phyloP scores from a whole-genome alignment of 2,329 filamentous ascomycete species.

The Aspergillus neotritici region DNA sequence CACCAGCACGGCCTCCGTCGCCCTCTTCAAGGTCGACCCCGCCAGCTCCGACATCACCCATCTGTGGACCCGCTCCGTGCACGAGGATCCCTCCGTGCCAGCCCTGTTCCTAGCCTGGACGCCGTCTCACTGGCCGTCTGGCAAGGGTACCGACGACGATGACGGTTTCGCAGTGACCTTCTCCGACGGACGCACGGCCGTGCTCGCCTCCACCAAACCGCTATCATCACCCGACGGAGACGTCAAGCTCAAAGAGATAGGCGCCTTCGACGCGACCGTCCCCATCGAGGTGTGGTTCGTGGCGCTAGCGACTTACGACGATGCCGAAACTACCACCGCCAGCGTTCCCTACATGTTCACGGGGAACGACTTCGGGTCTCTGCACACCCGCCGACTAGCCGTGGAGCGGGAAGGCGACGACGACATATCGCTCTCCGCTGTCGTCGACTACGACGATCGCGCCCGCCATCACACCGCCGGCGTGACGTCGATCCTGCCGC shows the following conservation, averaged over 20 bases:
- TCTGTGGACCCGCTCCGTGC: slow-evolving; percentile 43
- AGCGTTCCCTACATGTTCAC: slow-evolving; percentile 30
- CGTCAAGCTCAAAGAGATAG: slow-evolving; percentile 17
- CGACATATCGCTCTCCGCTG: slow-evolving; percentile 11
- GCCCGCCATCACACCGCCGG: slow-evolving; percentile 67
- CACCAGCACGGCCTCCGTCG: slow-evolving; percentile 59
- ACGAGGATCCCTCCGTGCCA: slow-evolving; percentile 53
- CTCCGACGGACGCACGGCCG: slow-evolving; percentile 58
- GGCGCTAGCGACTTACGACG: slow-evolving; percentile 21
- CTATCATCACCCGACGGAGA: not conserved
- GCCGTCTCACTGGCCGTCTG: slow-evolving; percentile 39
- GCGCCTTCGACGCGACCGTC: slow-evolving; percentile 24
- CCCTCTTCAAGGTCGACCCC: slow-evolving; percentile 32
- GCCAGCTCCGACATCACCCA: slow-evolving; percentile 25
- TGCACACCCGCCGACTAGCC: slow-evolving; percentile 28
- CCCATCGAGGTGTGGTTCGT: slow-evolving; percentile 39
- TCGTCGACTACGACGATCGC: slow-evolving; percentile 39
- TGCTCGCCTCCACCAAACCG: slow-evolving; percentile 38
- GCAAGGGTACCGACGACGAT: slow-evolving; percentile 28
- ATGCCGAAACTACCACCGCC: not conserved
- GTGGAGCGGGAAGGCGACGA: not conserved
- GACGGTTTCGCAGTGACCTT: slow-evolving; percentile 64
- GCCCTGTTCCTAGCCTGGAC: slow-evolving; percentile 72
- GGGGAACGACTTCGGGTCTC: slow-evolving; percentile 35
- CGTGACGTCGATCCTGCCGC: slow-evolving; percentile 77